Evolutionary conservation across 2,329 filamentous ascomycete genomes (phyloP), one percentile per base, ranked within the genome.

Genomic region (Colletotrichum sojae): DNA sequence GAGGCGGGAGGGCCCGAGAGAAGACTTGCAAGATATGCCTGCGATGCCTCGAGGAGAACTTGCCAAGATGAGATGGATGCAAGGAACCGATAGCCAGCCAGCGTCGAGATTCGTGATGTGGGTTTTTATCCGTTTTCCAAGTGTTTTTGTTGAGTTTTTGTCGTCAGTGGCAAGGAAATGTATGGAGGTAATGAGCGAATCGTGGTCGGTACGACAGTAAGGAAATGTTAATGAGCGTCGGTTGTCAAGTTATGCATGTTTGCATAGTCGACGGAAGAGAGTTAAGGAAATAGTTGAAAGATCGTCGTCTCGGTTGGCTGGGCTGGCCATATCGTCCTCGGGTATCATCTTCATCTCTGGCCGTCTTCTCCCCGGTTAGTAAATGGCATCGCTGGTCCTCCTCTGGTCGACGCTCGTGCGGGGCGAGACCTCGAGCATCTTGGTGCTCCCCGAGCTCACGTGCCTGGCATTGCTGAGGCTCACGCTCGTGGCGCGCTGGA

Each of bases 381-480:
- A 59, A 20, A 63, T 54, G 27, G 58, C 60, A 25, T 67, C 51
- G 22, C 20, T 61, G 63, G 62, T 54, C 56, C 55, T 56, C 40
- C 27, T 63, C 22, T 57, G 52, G 71, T 90, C 89, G 13, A 81
- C 79, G 22, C 88, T 91, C 52, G 78, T 77, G 27, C 86, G 84
- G 22, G 88, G 85, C 20, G 86, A 85, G 54, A 95, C 85, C 57
- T 94, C 90, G 57, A 96, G 82, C 59, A 95, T 80, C 79, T 89
- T 92, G 12, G 92, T 92, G 75, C 92, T 95, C 57, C 93, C 93
- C 52, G 92, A 91, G 75, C 92, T 95, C 75, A 94, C 90, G 71
- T 91, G 91, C 62, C 91, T 87, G 20, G 84, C 88, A 73, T 95
- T 88, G 67, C 88, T 88, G 57, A 92, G 83, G 70, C 91, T 89